Base-by-base conservation (phyloP, 2,329 filamentous ascomycete genomes). In the Fonsecaea erecta region DNA sequence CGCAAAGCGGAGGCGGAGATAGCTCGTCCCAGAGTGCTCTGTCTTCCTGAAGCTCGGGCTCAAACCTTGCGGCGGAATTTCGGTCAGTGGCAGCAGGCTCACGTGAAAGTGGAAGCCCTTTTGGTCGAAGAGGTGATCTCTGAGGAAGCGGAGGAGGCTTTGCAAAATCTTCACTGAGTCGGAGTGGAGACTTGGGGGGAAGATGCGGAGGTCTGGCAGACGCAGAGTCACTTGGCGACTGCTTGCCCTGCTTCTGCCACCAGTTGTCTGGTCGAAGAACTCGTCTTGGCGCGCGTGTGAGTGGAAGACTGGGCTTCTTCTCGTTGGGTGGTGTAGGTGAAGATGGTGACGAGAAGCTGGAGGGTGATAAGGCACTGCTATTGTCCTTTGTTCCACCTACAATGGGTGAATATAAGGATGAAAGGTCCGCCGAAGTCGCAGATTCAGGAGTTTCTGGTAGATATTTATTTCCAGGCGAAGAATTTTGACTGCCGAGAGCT, bases 11-110 rank as follows among this genome's bases (percentile, higher is more conserved):
- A 64, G 62, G 62, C 26, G 65, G 65, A 28, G 43, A 60, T 32
- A 68, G 51, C 52, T 64, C 59, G 28, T 60, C 58, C 58, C 54
- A 65, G 34, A 67, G 62, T 37, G 54, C 65, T 57, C 51, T 37
- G 18, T 65, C 62, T 53, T 68, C 62, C 16, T 37, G 32, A 8
- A 53, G 26, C 11, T 48, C 51, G 16, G n/a, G 32, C 14, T 46
- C 48, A 21, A 28, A 14, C 21, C 28, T 37, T 18, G 12, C 7
- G 28, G 30, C 46, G 24, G 60, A 26, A 18, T 52, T 43, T 26
- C 28, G 32, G 32, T 14, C 18, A 26, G 32, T n/a, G 3, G n/a
- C 28, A 28, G 26, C 43, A 6, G 46, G 46, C 5, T 48, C 9
- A 32, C 32, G 37, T 26, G 26, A 14, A 32, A 48, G 40, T 30